phyloP scores from a whole-genome alignment of 768 basidiomycete genomes.

The Suillus lakei region DNA sequence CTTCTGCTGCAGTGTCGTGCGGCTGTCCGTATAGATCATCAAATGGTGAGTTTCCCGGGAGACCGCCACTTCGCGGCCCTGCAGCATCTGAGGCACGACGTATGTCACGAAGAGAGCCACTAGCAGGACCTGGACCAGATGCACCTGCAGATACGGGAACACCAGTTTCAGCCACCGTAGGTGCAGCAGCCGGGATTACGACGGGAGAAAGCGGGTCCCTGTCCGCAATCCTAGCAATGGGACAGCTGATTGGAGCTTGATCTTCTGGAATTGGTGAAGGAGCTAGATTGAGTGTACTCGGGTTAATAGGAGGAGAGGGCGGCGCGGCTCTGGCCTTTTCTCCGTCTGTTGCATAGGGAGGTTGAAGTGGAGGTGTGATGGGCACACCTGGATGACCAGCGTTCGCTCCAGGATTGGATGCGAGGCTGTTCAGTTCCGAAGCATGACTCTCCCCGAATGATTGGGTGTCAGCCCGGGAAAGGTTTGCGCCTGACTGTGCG shows the following conservation, averaged over 20 bases:
- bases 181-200: slow-evolving; percentile 43
- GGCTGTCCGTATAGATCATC: slow-evolving; percentile 35
- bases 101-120: slow-evolving; percentile 64
- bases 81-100: slow-evolving; percentile 42
- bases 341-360: slow-evolving; percentile 4
- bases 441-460: slow-evolving; percentile 89
- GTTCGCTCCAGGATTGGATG: slow-evolving; percentile 31
- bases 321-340: slow-evolving; percentile 15
- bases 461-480: slow-evolving; percentile 72
- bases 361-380: slow-evolving; percentile 46
- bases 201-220: slow-evolving; percentile 6
- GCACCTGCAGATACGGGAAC: slow-evolving; percentile 66
- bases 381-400: slow-evolving; percentile 42
- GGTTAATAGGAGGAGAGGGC: slow-evolving; percentile 22
- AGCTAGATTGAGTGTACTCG: slow-evolving; percentile 32
- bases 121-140: slow-evolving; percentile 65
- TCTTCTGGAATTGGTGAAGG: slow-evolving; percentile 20
- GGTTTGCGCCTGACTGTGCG: slow-evolving; percentile 50
- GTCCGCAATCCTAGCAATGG: slow-evolving; percentile 25
- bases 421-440: slow-evolving; percentile 66
- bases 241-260: slow-evolving; percentile 36
- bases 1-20: slow-evolving; percentile 62
- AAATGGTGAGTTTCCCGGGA: slow-evolving; percentile 27
- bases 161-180: slow-evolving; percentile 78
- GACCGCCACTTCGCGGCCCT: slow-evolving; percentile 39